Base-by-base conservation (phyloP, 2,329 filamentous ascomycete species). In the Metarhizium brunneum region DNA sequence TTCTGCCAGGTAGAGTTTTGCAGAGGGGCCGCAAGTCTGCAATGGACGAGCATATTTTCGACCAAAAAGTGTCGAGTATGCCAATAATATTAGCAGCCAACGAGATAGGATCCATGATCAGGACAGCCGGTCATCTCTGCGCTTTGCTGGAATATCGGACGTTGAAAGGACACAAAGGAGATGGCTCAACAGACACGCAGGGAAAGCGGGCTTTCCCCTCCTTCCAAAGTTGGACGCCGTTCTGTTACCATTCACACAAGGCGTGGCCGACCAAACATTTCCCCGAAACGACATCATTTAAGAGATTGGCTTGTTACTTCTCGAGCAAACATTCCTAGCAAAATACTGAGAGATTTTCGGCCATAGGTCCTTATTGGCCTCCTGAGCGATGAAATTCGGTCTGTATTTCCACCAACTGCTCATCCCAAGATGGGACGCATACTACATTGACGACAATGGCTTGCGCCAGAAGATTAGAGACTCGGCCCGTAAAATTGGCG, bases 371-470 rank as follows among this genome's bases (percentile, higher is more conserved):
- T 25, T 25, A 25, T 25, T 25, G 25, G 4, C 25, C 25, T 25
- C 25, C 25, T 25, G 25, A 3, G 25, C 25, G 25, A 25, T 25
- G 25, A 25, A 25, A 25, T 25, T 25, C 25, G 25, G 25, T 25
- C 25, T 25, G 25, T 25, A 25, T 25, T 25, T 25, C 20, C 20
- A 25, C 20, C 20, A 25, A 25, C 20, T 3, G 20, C 20, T 25
- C 20, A 25, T 25, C 20, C 20, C 20, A 25, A 25, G 20, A 25
- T 25, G 20, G 25, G 25, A 25, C 25, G 25, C 25, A 25, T 25
- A 25, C 25, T 69, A 69, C 55, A 54, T 67, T 25, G 61, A 65
- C 49, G 69, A 69, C 53, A 59, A 63, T 47, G 54, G 50, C 25
- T 51, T 70, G 29, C 66, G 68, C 45, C 47, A 49, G 35, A 53